Evolutionary conservation across 163 green algal genomes (phyloP), one percentile per base, ranked within the genome.

Genomic region (Scenedesmus sp.): DNA sequence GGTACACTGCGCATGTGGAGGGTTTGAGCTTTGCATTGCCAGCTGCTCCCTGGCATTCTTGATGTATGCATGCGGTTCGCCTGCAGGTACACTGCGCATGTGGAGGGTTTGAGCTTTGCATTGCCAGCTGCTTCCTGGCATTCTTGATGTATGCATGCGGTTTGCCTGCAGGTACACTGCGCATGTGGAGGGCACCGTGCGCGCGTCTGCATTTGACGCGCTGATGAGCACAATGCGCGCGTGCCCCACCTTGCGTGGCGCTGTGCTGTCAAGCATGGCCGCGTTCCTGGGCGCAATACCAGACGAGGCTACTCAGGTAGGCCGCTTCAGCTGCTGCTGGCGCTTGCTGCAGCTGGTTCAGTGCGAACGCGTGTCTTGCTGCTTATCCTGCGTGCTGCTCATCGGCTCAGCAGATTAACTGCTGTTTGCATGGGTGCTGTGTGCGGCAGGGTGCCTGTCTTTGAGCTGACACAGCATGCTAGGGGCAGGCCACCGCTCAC

Each of bases 81-180:
- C 56, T 85, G 49, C 91, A 94, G 91, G 7, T 97, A 97, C 92
- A 95, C 94, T 16, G 94, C 94, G 1, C 94, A 97, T 85, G 88
- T 82, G 13, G 96, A 98, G 53, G 13, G 53, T n/a, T n/a, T 83
- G 37, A 73, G 61, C 22, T 37, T 73, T n/a, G 61, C 61, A 20
- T 37, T 13, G 49, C 15, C 72, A 51, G 0, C 26, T 44, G 33
- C 33, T 80, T 16, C 24, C 10, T 80, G 1, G 33, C 2, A 44
- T 68, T 3, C 40, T 65, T 40, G 35, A 89, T 81, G 56, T 56
- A 35, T 43, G 43, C 24, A 44, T 73, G 82, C 22, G 18, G 20
- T 18, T 59, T 80, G 43, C 35, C 56, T 85, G 49, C 91, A 94
- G 91, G 7, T 97, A 97, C 92, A 95, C 94, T 16, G 94, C 94